Conservation (phyloP, 768 basidiomycete genomes). For the Boletus rex-veris region DNA sequence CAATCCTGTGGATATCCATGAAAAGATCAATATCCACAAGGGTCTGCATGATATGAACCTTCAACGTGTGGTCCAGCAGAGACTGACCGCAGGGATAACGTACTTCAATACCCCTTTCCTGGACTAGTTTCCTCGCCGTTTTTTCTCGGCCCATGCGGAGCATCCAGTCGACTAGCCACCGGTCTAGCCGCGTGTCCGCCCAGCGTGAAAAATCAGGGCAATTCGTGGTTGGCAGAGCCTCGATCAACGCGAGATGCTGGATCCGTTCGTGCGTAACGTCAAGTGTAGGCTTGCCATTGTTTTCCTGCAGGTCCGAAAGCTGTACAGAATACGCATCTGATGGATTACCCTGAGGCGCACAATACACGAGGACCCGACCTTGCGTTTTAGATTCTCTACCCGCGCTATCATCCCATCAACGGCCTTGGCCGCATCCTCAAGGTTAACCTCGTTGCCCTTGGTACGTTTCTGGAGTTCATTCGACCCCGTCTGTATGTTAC, state of each 20-base stretch:
- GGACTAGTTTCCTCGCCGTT: slow-evolving; percentile 74
- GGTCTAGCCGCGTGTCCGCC: slow-evolving; percentile 76
- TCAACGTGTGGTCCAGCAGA: slow-evolving; percentile 17
- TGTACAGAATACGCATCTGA: slow-evolving; percentile 25
- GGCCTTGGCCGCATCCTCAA: slow-evolving; percentile 53
- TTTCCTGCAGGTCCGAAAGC: slow-evolving; percentile 50
- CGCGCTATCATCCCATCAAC: slow-evolving; percentile 75
- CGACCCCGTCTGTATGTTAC: slow-evolving; percentile 51
- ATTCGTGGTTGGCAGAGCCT: slow-evolving; percentile 49
- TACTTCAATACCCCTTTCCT: slow-evolving; percentile 78
- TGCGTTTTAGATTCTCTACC: slow-evolving; percentile 80
- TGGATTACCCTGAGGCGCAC: slow-evolving; percentile 9
- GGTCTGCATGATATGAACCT: slow-evolving; percentile 43
- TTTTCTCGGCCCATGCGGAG: slow-evolving; percentile 74
- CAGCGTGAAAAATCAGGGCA: slow-evolving; percentile 66
- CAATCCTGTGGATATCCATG: slow-evolving; percentile 83
- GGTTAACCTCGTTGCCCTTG: slow-evolving; percentile 35
- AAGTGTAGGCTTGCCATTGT: slow-evolving; percentile 53
- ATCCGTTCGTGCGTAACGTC: slow-evolving; percentile 73
- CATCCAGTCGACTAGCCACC: slow-evolving; percentile 94
- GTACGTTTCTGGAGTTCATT: slow-evolving; percentile 56
- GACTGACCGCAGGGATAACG: slow-evolving; percentile 27
- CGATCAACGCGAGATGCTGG: slow-evolving; percentile 63
- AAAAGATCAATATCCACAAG: slow-evolving; percentile 92
- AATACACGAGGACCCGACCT: slow-evolving; percentile 49